Percentiles rank a stretch among this genome's conserved stretches.
Evolutionary conservation across 192 early-diverging fungal genomes (phyloP).

Genomic region (Phlyctochytrium bullatum): DNA sequence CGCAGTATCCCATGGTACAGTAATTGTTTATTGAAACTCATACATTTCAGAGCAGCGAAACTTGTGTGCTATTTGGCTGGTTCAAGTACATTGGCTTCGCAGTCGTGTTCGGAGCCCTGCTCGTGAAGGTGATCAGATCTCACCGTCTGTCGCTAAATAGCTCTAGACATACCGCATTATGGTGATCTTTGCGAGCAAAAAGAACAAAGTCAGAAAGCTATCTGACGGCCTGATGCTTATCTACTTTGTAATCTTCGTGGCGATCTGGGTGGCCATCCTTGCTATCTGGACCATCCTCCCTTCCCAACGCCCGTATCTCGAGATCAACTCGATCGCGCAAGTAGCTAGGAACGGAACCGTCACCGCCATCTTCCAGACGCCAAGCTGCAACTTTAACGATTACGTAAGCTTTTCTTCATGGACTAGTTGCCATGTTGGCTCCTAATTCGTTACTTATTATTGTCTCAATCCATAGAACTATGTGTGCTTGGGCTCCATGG

Average conservation of each 20-base stretch:
- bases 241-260: background rate
- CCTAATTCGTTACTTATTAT: too few relatives aligned
- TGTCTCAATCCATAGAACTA: too few relatives aligned
- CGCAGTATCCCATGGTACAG: background rate
- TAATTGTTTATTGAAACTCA: background rate
- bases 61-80: background rate
- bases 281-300: background rate
- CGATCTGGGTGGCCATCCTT: conserved; percentile 2
- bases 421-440: too few relatives aligned
- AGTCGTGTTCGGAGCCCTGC: conserved; percentile 1
- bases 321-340: background rate
- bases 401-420: too few relatives aligned
- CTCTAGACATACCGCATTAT: background rate
- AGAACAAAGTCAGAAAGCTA: background rate
- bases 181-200: conserved; percentile 1
- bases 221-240: background rate
- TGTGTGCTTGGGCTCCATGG: background rate
- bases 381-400: background rate
- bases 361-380: background rate
- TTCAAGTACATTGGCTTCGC: conserved; percentile 5
- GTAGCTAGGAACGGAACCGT: background rate
- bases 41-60: background rate
- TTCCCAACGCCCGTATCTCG: background rate
- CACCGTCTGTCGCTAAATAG: background rate
- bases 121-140: conserved; percentile 2